Percentiles rank a stretch among this genome's conserved stretches.
Evolutionary conservation across 2,329 filamentous ascomycete genomes (phyloP).

Genomic region (Hymenoscyphus infarciens): DNA sequence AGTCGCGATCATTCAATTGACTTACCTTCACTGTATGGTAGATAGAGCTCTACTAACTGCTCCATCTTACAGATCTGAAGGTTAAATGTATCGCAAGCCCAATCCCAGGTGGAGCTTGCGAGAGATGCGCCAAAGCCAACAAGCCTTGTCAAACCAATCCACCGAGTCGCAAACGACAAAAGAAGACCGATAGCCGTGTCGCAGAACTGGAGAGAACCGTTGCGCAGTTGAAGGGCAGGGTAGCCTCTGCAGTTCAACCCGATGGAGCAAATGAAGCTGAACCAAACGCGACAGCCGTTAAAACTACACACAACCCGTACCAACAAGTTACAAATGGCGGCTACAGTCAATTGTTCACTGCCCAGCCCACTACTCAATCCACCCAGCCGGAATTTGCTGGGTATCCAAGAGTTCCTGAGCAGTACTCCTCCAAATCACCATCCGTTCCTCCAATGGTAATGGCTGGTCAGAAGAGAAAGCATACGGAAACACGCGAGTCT

Average conservation of each 20-base stretch:
- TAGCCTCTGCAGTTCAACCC: slow-evolving; percentile 32
- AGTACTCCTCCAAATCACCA: slow-evolving; percentile 21
- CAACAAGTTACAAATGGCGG: slow-evolving; percentile 35
- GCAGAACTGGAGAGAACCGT: slow-evolving; percentile 44
- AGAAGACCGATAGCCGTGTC: slow-evolving; percentile 43
- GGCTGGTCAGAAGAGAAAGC: slow-evolving; percentile 33
- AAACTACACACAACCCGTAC: slow-evolving; percentile 27
- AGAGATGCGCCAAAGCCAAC: slow-evolving; percentile 40
- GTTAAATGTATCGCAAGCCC: slow-evolving; percentile 40
- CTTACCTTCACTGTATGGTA: not conserved
- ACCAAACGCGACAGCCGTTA: slow-evolving; percentile 1
- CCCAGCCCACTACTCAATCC: slow-evolving; percentile 23
- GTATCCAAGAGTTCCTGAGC: slow-evolving; percentile 29
- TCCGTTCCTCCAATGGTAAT: slow-evolving; percentile 34
- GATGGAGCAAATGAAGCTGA: slow-evolving; percentile 16
- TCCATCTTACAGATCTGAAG: slow-evolving; percentile 34
- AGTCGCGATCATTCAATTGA: slow-evolving; percentile 17
- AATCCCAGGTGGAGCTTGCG: slow-evolving; percentile 37
- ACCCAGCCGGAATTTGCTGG: slow-evolving; percentile 26
- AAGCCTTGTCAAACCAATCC: slow-evolving; percentile 40
- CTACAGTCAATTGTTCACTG: slow-evolving; percentile 25
- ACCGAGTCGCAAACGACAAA: slow-evolving; percentile 42
- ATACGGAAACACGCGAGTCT: slow-evolving; percentile 26
- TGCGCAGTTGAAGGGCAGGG: slow-evolving; percentile 38
- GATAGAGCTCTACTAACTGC: not conserved